phyloP scores from a whole-genome alignment of 257 asterid genomes.

The Solanum raphanifolium region DNA sequence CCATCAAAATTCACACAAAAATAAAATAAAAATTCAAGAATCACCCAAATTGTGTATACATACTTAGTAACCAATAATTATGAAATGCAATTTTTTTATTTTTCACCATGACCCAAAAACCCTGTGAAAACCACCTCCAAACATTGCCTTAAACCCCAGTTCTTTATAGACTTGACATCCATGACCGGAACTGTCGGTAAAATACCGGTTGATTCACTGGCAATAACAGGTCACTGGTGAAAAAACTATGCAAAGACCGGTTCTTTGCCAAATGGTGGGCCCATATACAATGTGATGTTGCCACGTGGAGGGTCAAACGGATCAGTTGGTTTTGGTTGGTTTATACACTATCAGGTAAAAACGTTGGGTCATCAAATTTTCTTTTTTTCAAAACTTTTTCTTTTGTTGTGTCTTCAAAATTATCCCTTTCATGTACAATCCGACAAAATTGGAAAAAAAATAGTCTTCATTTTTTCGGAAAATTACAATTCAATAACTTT shows the following conservation, averaged over 20 bases:
- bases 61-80: not conserved
- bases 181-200: slow-evolving; percentile 39
- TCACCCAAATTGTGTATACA: not conserved
- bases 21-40: not conserved
- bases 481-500: not conserved
- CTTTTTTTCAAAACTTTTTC: not conserved
- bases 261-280: slow-evolving; percentile 28
- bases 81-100: not conserved
- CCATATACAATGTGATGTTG: slow-evolving; percentile 11
- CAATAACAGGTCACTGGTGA: slow-evolving; percentile 29
- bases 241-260: slow-evolving; percentile 48
- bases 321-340: slow-evolving; percentile 32
- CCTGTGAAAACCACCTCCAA: slow-evolving; percentile 40
- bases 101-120: slow-evolving; percentile 20
- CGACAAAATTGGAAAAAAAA: not conserved
- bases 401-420: not conserved
- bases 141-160: slow-evolving; percentile 53
- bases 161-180: slow-evolving; percentile 47
- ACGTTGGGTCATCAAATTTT: slow-evolving; percentile 60
- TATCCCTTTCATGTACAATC: not conserved
- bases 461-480: not conserved
- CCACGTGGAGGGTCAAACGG: slow-evolving; percentile 43
- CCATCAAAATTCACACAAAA: not conserved
- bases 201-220: slow-evolving; percentile 25
- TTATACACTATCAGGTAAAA: slow-evolving; percentile 36